Conservation (phyloP, 2,329 filamentous ascomycete genomes). For the Talaromyces sp. region DNA sequence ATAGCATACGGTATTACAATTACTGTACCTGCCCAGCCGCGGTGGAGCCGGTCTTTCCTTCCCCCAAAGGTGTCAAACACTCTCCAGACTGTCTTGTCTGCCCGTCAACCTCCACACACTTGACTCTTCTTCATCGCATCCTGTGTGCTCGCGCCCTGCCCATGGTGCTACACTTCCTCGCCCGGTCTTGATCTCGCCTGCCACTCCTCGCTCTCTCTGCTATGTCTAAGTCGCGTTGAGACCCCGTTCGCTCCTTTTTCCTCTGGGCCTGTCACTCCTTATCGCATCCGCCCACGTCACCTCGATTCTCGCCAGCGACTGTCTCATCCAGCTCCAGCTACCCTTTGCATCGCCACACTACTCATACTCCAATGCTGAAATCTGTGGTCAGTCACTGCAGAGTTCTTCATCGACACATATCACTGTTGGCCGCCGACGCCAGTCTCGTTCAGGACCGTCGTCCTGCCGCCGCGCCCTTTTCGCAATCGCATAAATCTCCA, state of each 20-base stretch:
- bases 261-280: conserved; percentile 9
- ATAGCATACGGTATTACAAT: background rate
- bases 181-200: background rate
- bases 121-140: background rate
- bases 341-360: background rate
- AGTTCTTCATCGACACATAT: background rate
- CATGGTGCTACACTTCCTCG: background rate
- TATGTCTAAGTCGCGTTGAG: background rate
- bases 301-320: background rate
- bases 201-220: background rate
- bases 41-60: background rate
- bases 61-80: background rate
- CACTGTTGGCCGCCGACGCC: background rate
- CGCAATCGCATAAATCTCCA: background rate
- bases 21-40: background rate
- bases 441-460: background rate
- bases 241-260: background rate
- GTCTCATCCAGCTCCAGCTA: conserved; percentile 5
- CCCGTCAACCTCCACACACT: background rate
- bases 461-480: background rate
- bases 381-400: background rate
- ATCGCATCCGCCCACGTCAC: conserved; percentile 3
- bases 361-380: background rate
- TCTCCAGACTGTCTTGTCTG: background rate
- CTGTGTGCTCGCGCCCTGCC: background rate